Conservation (phyloP, 2,329 filamentous ascomycete species). For the Aspergillus sp. region DNA sequence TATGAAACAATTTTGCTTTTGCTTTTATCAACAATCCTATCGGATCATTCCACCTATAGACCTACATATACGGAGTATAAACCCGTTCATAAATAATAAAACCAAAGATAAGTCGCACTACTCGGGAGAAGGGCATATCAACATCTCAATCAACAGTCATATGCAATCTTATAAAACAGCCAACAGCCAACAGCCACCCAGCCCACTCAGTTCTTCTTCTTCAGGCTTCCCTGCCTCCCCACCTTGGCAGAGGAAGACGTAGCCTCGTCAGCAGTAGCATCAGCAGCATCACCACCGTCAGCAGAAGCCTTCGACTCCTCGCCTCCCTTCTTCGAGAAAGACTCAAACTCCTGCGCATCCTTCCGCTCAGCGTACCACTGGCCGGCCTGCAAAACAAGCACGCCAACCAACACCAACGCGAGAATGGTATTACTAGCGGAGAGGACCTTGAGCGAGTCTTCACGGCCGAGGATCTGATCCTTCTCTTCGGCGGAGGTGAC, state of each 20-base stretch:
- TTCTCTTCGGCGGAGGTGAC: constrained; percentile 43
- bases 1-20: too few relatives aligned
- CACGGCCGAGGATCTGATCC: constrained; percentile 70
- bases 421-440: constrained; percentile 95
- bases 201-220: too few relatives aligned
- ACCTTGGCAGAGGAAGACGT: constrained; percentile 7
- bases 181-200: neutral
- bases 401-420: constrained; percentile 84
- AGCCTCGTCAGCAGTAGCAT: constrained; percentile 2
- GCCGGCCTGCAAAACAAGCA: constrained; percentile 87
- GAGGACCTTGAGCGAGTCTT: constrained; percentile 87
- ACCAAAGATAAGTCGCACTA: too few relatives aligned
- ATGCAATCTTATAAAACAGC: too few relatives aligned
- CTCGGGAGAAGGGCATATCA: too few relatives aligned
- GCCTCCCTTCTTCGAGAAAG: constrained; percentile 35
- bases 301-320: neutral
- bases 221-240: neutral
- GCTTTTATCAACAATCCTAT: too few relatives aligned
- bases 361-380: constrained; percentile 98
- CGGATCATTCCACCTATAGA: too few relatives aligned
- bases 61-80: too few relatives aligned
- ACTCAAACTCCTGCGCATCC: constrained; percentile 73
- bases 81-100: too few relatives aligned
- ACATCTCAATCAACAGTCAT: too few relatives aligned
- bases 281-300: constrained; percentile 6